Percentiles rank a stretch among this genome's conserved stretches.
Conservation (phyloP, 768 basidiomycete species). For the Tricholoma sp. region DNA sequence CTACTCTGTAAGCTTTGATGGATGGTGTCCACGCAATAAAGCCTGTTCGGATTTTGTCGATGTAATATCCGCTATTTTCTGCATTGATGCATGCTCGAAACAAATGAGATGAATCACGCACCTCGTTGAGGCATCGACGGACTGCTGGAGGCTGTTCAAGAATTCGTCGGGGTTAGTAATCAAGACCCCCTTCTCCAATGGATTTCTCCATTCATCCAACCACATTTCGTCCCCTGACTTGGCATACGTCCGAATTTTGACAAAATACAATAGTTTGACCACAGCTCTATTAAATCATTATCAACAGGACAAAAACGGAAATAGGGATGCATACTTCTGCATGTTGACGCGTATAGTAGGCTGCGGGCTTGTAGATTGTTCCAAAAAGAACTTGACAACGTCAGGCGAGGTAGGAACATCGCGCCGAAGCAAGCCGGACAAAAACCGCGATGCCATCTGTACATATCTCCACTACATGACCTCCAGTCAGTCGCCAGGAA, state of each 20-base stretch:
- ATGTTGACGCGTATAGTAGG: constrained; percentile 59
- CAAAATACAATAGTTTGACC: constrained; percentile 57
- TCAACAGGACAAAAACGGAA: neutral
- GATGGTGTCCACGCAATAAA: constrained; percentile 70
- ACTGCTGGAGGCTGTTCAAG: constrained; percentile 38
- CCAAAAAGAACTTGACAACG: constrained; percentile 58
- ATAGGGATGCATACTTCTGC: constrained; percentile 43
- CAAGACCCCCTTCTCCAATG: constrained; percentile 42
- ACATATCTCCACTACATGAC: constrained; percentile 74
- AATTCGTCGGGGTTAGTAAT: constrained; percentile 48
- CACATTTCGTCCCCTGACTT: constrained; percentile 61
- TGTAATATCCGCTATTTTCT: constrained; percentile 39
- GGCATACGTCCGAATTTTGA: constrained; percentile 76
- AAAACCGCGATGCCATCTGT: constrained; percentile 62
- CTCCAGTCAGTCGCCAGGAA: constrained; percentile 7
- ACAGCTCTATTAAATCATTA: constrained; percentile 44
- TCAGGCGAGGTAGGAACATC: constrained; percentile 50
- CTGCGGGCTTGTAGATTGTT: constrained; percentile 66
- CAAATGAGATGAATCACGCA: constrained; percentile 15
- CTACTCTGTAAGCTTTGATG: constrained; percentile 54
- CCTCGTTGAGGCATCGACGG: constrained; percentile 30
- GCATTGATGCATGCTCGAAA: constrained; percentile 3
- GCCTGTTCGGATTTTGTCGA: constrained; percentile 75
- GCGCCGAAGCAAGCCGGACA: constrained; percentile 58
- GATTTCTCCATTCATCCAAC: constrained; percentile 69